Base-by-base conservation (phyloP, 1,139 yeast species). In the Oligophagozyma castellii region DNA sequence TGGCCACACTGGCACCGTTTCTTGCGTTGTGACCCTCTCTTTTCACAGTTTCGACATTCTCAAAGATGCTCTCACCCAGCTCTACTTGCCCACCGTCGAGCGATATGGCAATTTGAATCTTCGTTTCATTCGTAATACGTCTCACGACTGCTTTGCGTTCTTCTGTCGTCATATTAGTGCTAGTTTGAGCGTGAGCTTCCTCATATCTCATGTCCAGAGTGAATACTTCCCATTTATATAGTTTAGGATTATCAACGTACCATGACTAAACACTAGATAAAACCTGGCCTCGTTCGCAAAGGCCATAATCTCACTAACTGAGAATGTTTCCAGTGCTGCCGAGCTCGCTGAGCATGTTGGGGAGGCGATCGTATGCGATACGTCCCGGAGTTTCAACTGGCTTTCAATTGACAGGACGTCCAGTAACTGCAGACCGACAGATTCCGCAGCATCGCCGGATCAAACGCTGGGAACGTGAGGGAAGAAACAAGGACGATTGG, bases 121-220 rank as follows among this genome's bases (percentile, higher is more conserved):
- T 80, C 8, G 98, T 89, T 55, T 89, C 98, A 61, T 89, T 89
- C 25, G 98, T 89, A 37, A 67, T 63, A 50, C 98, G 65, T 30
- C 61, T 63, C 11, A 83, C 59, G 22, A 67, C 59, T 3, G 93
- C 79, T 16, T 59, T 51, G 38, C 70, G 53, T 29, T 40, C 44
- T 8, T 43, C 39, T 35, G 34, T 5, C n/a, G n/a, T n/a, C n/a
- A n/a, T n/a, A n/a, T n/a, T n/a, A n/a, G n/a, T n/a, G n/a, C n/a
- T n/a, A n/a, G n/a, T n/a, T n/a, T n/a, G n/a, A n/a, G n/a, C n/a
- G n/a, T n/a, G n/a, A n/a, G n/a, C n/a, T n/a, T n/a, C n/a, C n/a
- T n/a, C n/a, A n/a, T n/a, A n/a, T n/a, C n/a, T n/a, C n/a, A n/a
- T n/a, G n/a, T n/a, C n/a, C n/a, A n/a, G n/a, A n/a, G n/a, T n/a